phyloP scores from a whole-genome alignment of 495 filamentous ascomycete species.

The Podospora appendiculata region DNA sequence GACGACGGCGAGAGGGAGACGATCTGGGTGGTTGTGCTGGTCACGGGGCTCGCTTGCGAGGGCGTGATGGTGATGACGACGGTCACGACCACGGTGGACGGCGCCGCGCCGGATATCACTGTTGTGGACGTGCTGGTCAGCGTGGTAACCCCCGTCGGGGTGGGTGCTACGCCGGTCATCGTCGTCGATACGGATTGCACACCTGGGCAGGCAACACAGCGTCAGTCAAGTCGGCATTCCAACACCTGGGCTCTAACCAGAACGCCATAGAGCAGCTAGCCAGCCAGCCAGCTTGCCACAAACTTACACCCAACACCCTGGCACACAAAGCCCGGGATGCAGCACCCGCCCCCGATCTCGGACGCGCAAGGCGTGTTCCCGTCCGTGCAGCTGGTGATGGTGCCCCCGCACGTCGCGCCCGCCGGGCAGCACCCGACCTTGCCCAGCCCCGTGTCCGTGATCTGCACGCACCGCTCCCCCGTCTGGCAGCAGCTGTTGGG shows the following conservation, averaged over 20 bases:
- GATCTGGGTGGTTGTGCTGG: constrained; percentile 33
- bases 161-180: too few species aligned
- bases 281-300: neutral
- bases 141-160: constrained; percentile 13
- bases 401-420: constrained; percentile 60
- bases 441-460: constrained; percentile 64
- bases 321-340: constrained; percentile 73
- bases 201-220: too few species aligned
- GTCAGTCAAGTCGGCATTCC: neutral
- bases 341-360: constrained; percentile 76
- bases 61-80: constrained; percentile 27
- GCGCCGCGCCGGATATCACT: constrained; percentile 13
- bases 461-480: constrained; percentile 60
- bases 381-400: constrained; percentile 52
- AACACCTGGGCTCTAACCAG: neutral
- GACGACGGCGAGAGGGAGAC: constrained; percentile 17
- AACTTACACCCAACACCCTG: constrained; percentile 71
- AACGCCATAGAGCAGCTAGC: neutral
- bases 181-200: too few species aligned
- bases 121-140: constrained; percentile 16
- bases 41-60: constrained; percentile 12
- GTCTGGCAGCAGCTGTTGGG: constrained; percentile 70
- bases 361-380: constrained; percentile 63
- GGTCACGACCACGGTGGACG: constrained; percentile 28
- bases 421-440: constrained; percentile 80